Evolutionary conservation across 495 filamentous ascomycete species (phyloP).

Genomic region (Aeminium ludgeri): DNA sequence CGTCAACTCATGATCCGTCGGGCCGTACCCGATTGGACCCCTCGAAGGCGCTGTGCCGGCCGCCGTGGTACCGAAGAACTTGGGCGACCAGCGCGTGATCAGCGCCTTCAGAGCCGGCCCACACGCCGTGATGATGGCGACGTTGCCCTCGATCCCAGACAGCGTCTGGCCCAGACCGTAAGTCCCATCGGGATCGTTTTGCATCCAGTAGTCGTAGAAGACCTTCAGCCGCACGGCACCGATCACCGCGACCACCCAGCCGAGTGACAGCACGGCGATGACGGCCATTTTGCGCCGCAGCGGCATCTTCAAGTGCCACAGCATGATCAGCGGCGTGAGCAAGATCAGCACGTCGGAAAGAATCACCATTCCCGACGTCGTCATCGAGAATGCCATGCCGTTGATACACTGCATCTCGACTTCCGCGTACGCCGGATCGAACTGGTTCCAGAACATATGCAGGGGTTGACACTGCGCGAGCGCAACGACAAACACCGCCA

Average conservation of each 20-base stretch:
- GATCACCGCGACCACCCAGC: conserved; percentile 16
- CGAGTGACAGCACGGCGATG: conserved; percentile 27
- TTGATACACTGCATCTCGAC: no score
- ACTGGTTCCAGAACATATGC: conserved; percentile 17
- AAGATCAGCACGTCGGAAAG: conserved; percentile 33
- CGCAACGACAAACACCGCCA: conserved; percentile 37
- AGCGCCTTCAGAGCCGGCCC: conserved; percentile 17
- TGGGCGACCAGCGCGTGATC: conserved; percentile 7
- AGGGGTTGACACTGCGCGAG: conserved; percentile 40
- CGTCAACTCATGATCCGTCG: no score
- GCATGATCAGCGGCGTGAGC: conserved; percentile 31
- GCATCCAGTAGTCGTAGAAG: conserved; percentile 18
- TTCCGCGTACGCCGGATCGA: neutral
- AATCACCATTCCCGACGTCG: conserved; percentile 29
- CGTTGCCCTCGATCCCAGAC: conserved; percentile 15
- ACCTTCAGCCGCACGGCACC: conserved; percentile 10
- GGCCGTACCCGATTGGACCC: no score
- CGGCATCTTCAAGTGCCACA: conserved; percentile 31
- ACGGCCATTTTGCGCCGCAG: conserved; percentile 30
- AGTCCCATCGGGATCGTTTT: conserved; percentile 5
- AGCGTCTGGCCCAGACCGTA: conserved; percentile 12
- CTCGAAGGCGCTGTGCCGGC: no score
- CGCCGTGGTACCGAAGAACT: conserved; percentile 5
- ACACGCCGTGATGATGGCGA: conserved; percentile 17
- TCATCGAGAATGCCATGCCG: conserved; percentile 28